These are phyloP conservation scores for Allium cepa DNA, from an alignment of 106 monocot genomes.

Conservation along the genomic window DNA sequence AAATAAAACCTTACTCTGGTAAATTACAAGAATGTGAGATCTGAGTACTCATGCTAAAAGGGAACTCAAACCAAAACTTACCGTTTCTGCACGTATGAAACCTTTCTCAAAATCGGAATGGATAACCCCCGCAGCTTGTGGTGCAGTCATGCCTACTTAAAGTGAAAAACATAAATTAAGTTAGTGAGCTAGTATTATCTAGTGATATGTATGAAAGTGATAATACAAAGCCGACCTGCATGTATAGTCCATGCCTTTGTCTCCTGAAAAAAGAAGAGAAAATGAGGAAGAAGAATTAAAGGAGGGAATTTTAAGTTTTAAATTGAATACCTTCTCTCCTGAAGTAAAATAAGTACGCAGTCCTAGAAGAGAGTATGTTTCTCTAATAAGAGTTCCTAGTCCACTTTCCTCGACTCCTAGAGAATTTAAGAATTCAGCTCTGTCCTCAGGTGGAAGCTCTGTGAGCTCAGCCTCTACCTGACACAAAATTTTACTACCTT, in stretches of 20 bases:
- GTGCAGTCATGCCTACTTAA: constrained; percentile 93
- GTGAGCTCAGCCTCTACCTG: constrained; percentile 98
- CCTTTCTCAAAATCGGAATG: constrained; percentile 99
- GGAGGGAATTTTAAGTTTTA: too few species aligned
- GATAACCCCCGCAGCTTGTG: constrained; percentile 99
- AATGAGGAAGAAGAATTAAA: too few species aligned
- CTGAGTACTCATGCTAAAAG: too few species aligned
- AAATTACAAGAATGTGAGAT: too few species aligned
- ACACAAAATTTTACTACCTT: constrained; percentile 7
- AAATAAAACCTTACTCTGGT: too few species aligned
- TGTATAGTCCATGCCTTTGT: constrained; percentile 99
- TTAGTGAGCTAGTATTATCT: neutral
- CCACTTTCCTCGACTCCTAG: constrained; percentile 94
- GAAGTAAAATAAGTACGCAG: constrained; percentile 93
- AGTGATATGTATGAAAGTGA: neutral
- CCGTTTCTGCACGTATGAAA: constrained; percentile 97
- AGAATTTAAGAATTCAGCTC: constrained; percentile 76
- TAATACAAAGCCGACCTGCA: constrained; percentile 43
- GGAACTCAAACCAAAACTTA: constrained; percentile 21
- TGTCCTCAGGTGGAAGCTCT: constrained; percentile 78
- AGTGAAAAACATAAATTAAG: neutral
- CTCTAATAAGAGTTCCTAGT: constrained; percentile 93
- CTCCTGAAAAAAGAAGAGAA: constrained; percentile 45
- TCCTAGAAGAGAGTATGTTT: constrained; percentile 81
- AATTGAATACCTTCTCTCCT: constrained; percentile 72